Conservation (phyloP, 192 early-diverging fungal species). For the Mortierella antarctica region DNA sequence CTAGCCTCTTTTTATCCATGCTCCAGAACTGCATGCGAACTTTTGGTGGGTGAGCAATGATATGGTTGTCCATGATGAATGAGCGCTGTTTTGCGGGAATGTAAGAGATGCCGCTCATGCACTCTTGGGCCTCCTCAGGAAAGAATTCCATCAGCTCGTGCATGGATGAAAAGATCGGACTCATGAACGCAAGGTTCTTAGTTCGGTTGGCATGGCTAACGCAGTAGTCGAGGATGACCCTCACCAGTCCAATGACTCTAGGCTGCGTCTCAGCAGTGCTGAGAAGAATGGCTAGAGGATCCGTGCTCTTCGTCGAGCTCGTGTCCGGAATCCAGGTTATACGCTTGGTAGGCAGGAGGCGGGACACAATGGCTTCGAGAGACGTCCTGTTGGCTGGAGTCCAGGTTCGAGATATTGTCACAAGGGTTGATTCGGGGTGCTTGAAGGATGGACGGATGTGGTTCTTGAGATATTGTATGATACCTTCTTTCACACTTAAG, state of each 20-base stretch:
- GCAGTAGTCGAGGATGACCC: constrained; percentile 10
- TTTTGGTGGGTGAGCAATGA: constrained; percentile 1
- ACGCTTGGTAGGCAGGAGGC: neutral
- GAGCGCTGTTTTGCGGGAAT: neutral
- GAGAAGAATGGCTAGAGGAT: constrained; percentile 4
- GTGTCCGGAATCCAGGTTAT: constrained; percentile 22
- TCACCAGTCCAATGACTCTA: neutral
- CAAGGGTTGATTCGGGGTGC: neutral
- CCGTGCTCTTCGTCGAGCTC: neutral
- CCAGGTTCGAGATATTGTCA: neutral
- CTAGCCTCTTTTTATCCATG: neutral
- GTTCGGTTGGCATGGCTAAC: neutral
- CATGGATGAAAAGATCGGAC: neutral
- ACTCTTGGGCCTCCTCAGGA: neutral
- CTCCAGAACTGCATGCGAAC: constrained; percentile 2
- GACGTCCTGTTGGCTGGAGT: no score
- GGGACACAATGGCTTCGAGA: neutral
- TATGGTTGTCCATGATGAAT: constrained; percentile 4
- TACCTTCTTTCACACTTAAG: neutral
- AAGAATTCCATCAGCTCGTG: neutral
- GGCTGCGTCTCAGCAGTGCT: neutral
- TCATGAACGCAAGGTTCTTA: constrained; percentile 7
- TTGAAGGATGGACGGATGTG: neutral
- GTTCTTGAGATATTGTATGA: constrained; percentile 2
- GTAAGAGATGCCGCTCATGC: neutral